Evolutionary conservation across 2,329 filamentous ascomycete species (phyloP), one percentile per base, ranked within the genome.

Genomic region (Diaporthe destruens): DNA sequence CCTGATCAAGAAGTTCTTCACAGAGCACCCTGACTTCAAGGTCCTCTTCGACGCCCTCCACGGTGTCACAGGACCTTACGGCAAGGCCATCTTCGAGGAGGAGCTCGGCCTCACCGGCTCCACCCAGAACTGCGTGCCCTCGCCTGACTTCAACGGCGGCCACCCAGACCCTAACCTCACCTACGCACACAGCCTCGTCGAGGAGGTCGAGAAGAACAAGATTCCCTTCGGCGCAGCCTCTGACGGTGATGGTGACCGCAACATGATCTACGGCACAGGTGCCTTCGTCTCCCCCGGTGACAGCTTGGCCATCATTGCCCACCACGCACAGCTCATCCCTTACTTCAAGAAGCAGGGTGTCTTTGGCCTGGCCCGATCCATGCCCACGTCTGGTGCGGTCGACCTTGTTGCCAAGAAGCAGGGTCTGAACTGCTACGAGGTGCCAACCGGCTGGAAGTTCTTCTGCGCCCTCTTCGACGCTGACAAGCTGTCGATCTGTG

Each of bases 181-280:
- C 72, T 99, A 99, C 79, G 96, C 96, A 39, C 94, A 97, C 85
- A 96, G 94, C 69, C 89, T 99, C 54, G 96, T 99, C 74, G 94
- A 98, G 80, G 93, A 91, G 74, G 96, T 99, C 54, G 95, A 99
- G 84, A 94, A 94, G 86, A 91, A 94, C 79, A 90, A 91, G 73
- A 95, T 99, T 76, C 96, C 97, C 80, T 99, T 99, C 79, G 96
- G 96, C 80, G 96, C 96, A 73, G 96, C 96, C 61, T 97, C 94
- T 76, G 96, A 99, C 78, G 96, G 96, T 78, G 96, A 99, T 79
- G 96, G 96, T 79, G 96, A 99, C 87, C 94, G 96, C 78, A 99
- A 99, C 91, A 99, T 99, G 96, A 99, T 99, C 81, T 99, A 99
- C 85, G 96, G 96, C 75, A 95, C 96, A 77, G 96, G 97, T 80